phyloP scores from a whole-genome alignment of 2,329 filamentous ascomycete genomes.

The Dothideomycetidae sp. region DNA sequence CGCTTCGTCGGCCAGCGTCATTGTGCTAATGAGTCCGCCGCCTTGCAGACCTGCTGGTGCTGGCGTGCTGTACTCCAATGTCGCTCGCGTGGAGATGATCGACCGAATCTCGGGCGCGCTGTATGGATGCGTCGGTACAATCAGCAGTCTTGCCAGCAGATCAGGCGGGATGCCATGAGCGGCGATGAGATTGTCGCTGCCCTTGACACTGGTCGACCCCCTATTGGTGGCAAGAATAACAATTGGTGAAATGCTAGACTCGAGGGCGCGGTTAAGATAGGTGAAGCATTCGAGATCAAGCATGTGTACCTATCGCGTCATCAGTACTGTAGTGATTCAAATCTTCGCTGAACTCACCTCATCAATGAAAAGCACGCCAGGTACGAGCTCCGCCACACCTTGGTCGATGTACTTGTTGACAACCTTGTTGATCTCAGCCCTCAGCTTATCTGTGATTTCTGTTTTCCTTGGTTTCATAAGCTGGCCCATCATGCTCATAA shows the following conservation, averaged over 20 bases:
- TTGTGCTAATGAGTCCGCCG: conserved; percentile 41
- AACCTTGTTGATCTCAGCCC: conserved; percentile 95
- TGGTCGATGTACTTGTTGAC: conserved; percentile 99
- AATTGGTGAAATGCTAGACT: conserved; percentile 87
- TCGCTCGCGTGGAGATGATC: conserved; percentile 71
- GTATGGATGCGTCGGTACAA: conserved; percentile 89
- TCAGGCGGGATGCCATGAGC: conserved; percentile 91
- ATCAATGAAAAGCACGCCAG: conserved; percentile 94
- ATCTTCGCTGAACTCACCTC: conserved; percentile 47
- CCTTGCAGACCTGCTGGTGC: conserved; percentile 22
- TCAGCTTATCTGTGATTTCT: conserved; percentile 95
- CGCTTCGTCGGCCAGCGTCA: conserved; percentile 66
- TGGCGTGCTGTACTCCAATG: conserved; percentile 23
- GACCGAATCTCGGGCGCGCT: conserved; percentile 76
- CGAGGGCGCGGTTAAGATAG: conserved; percentile 94
- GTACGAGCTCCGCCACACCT: conserved; percentile 93
- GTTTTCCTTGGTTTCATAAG: conserved; percentile 99
- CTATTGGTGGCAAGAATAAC: conserved; percentile 96
- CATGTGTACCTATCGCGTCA: conserved; percentile 68
- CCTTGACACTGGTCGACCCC: conserved; percentile 82
- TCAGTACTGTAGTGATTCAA: conserved; percentile 2
- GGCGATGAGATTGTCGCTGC: conserved; percentile 46
- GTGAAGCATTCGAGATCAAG: conserved; percentile 98
- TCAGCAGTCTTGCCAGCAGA: conserved; percentile 83
- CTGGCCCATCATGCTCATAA: conserved; percentile 99